Evolutionary conservation across 352 stramenopile genomes (phyloP), one percentile per base, ranked within the genome.

Genomic region (Globisporangium rhizosaccharum): DNA sequence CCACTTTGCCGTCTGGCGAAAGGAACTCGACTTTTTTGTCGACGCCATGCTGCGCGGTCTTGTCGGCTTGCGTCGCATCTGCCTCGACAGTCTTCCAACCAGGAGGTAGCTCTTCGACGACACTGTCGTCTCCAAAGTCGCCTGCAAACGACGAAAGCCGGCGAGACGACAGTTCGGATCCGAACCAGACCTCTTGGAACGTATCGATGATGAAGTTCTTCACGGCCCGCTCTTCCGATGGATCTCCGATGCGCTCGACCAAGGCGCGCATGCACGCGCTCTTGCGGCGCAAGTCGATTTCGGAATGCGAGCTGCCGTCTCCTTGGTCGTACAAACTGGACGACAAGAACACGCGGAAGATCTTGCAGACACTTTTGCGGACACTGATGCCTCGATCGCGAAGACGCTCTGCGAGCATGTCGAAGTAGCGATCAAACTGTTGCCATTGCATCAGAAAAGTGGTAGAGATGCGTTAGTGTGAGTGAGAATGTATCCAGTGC

Each of bases 111-210:
- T 63, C 69, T 11, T 49, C 59, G 4, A 20, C 30, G 1, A 30
- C 28, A 0, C 42, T 47, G 50, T 73, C 72, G 60, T 78, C 71
- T 18, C 57, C 63, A 66, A 88, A 79, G n/a, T 75, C 71, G 30
- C 62, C 56, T 0, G 58, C 61, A 3, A 48, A 7, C 8, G 55
- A 46, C 5, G 70, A 84, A 3, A 86, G 63, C 52, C 73, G 70
- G 3, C 63, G 68, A 7, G 70, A 75, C 33, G 70, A 69, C 14
- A 90, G 68, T 2, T 87, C 81, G 0, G 70, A 57, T 17, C 83
- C 85, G 58, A 96, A 96, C 86, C 86, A 96, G 30, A 89, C 62
- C 48, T 96, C 86, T 66, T 94, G 84, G 25, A 95, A 90, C 9
- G 78, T 92, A 49, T 91, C 79, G 23, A 94, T 88, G 53, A 95